Percentiles rank a stretch among this genome's conserved stretches.
phyloP scores from a whole-genome alignment of 371 early-diverging fungal species.

The Haplosporangium sp. region DNA sequence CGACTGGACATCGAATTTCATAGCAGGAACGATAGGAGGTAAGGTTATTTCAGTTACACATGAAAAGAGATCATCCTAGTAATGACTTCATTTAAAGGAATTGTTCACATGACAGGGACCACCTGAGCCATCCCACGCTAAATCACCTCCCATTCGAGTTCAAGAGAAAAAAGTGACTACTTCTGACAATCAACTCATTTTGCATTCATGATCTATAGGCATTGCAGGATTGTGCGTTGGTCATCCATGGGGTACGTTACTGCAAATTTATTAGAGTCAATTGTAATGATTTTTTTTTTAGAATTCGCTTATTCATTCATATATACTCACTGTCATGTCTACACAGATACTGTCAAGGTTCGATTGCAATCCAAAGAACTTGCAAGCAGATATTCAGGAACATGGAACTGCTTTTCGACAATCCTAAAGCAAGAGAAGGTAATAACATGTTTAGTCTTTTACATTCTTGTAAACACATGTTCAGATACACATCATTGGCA shows the following conservation, averaged over 20 bases:
- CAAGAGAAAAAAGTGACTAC: neutral
- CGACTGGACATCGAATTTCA: constrained; percentile 62
- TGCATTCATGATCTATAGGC: constrained; percentile 53
- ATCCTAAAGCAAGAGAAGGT: constrained; percentile 74
- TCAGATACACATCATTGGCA: neutral
- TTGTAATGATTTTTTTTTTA: neutral
- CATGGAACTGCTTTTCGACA: constrained; percentile 69
- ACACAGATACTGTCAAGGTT: constrained; percentile 63
- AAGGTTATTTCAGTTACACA: neutral
- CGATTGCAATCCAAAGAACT: constrained; percentile 68
- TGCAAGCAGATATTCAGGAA: constrained; percentile 67
- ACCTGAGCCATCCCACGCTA: neutral
- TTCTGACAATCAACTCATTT: neutral
- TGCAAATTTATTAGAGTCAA: neutral
- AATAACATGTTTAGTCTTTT: neutral
- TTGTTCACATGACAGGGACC: neutral
- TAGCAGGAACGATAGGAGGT: constrained; percentile 73
- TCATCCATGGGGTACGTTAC: constrained; percentile 71
- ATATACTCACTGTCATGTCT: constrained; percentile 6
- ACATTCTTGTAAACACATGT: neutral
- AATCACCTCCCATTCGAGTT: neutral
- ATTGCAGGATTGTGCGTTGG: constrained; percentile 73
- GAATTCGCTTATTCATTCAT: neutral
- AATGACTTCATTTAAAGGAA: constrained; percentile 2
- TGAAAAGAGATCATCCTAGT: neutral